These are phyloP conservation scores for Paraphaeosphaeria minitans DNA, from an alignment of 2,329 filamentous ascomycete species.

Conservation along the genomic window DNA sequence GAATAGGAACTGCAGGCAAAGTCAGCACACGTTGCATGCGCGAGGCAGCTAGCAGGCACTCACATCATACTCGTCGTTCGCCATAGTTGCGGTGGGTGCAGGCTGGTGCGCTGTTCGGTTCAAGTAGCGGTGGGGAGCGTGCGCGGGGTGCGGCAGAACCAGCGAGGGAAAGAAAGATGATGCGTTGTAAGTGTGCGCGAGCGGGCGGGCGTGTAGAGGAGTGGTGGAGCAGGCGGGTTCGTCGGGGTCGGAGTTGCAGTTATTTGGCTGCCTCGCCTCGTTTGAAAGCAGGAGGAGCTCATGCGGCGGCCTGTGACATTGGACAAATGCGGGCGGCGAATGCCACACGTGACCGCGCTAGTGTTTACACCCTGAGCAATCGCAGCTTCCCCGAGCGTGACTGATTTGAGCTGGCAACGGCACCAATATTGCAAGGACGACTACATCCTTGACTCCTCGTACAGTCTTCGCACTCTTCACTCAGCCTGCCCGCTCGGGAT, in stretches of 20 bases:
- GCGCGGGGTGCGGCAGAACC: constrained; percentile 7
- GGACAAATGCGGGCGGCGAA: constrained; percentile 17
- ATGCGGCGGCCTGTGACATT: constrained; percentile 9
- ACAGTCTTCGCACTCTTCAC: background rate
- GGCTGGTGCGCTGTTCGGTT: constrained; percentile 13
- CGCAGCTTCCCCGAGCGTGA: background rate
- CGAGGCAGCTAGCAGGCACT: constrained; percentile 49
- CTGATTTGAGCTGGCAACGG: background rate
- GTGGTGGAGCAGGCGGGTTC: constrained; percentile 2
- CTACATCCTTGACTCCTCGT: background rate
- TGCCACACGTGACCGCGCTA: constrained; percentile 13
- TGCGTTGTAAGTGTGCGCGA: background rate
- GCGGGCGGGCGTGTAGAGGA: constrained; percentile 2
- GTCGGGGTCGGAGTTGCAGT: constrained; percentile 14
- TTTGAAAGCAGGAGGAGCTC: constrained; percentile 25
- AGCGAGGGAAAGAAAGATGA: background rate
- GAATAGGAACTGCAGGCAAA: constrained; percentile 82
- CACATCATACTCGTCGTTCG: constrained; percentile 99
- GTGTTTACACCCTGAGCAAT: background rate
- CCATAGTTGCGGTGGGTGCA: constrained; percentile 66
- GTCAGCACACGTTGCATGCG: constrained; percentile 26
- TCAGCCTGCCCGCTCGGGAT: background rate
- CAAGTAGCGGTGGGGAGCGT: constrained; percentile 18
- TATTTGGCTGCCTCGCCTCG: constrained; percentile 30
- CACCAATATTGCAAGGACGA: background rate